Conservation (phyloP, 116 monocot genomes). For the Posidonia oceanica region DNA sequence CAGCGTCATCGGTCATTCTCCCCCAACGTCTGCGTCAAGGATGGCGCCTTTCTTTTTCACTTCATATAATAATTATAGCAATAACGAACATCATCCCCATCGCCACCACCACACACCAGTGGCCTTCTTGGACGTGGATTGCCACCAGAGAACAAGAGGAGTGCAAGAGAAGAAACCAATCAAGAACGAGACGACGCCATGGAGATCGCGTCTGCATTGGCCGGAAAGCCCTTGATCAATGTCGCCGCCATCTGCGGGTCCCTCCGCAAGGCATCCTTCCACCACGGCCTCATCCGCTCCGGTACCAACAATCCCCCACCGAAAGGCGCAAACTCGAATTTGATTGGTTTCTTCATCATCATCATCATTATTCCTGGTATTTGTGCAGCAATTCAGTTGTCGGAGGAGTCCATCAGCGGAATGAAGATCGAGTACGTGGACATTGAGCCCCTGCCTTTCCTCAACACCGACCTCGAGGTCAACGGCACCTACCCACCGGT, state of each 20-base stretch:
- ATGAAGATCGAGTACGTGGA: conserved; percentile 48
- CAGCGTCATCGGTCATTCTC: too few species aligned
- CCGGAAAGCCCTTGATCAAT: conserved; percentile 18
- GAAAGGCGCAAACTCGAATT: not conserved
- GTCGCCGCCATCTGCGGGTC: conserved; percentile 73
- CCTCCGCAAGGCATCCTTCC: conserved; percentile 51
- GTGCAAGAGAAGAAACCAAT: too few species aligned
- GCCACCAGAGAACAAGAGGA: too few species aligned
- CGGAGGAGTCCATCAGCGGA: conserved; percentile 32
- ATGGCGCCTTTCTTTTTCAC: too few species aligned
- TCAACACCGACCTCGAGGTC: conserved; percentile 71
- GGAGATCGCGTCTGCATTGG: not conserved
- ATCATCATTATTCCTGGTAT: not conserved
- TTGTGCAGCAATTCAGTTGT: conserved; percentile 43
- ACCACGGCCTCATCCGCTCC: conserved; percentile 54
- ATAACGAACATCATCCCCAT: too few species aligned
- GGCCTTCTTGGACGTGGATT: too few species aligned
- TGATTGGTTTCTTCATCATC: not conserved
- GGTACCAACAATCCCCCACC: conserved; percentile 12
- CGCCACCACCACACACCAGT: too few species aligned
- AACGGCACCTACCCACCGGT: conserved; percentile 37
- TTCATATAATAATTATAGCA: too few species aligned
- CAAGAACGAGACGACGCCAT: not conserved
- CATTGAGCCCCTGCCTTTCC: conserved; percentile 48
- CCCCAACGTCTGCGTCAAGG: too few species aligned